These are phyloP conservation scores for Fusarium austroafricanum DNA, from an alignment of 2,329 filamentous ascomycete species.

Conservation along the genomic window DNA sequence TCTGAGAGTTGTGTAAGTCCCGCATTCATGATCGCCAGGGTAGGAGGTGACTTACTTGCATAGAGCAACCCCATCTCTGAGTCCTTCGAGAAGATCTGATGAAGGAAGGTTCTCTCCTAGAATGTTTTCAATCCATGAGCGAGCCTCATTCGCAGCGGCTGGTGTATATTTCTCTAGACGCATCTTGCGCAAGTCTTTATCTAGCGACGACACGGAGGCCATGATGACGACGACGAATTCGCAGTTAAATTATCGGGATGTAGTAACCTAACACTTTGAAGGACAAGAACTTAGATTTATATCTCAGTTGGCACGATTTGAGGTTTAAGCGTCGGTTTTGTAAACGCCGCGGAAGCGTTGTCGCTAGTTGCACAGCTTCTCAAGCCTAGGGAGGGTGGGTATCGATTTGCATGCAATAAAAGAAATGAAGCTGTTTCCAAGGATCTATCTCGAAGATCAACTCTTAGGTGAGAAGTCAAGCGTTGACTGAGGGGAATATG, in stretches of 20 bases:
- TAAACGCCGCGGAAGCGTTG: constrained; percentile 3
- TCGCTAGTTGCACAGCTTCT: constrained; percentile 8
- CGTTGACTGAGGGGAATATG: constrained; percentile 9
- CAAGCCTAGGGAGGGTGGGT: constrained; percentile 11
- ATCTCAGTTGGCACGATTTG: constrained; percentile 9
- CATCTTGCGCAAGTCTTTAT: constrained; percentile 94
- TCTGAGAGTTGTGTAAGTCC: constrained; percentile 57
- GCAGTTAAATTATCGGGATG: neutral
- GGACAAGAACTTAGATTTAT: neutral
- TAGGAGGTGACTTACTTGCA: constrained; percentile 76
- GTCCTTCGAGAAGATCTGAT: constrained; percentile 82
- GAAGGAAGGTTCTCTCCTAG: constrained; percentile 78
- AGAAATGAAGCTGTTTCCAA: constrained; percentile 11
- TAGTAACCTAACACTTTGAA: neutral
- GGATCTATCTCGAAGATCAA: neutral
- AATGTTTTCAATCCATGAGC: constrained; percentile 84
- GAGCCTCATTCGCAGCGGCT: constrained; percentile 85
- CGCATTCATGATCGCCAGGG: constrained; percentile 16
- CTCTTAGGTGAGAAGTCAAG: constrained; percentile 10
- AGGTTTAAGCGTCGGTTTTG: neutral
- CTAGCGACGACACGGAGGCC: constrained; percentile 93
- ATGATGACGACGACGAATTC: constrained; percentile 60
- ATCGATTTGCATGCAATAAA: constrained; percentile 30
- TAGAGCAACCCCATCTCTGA: constrained; percentile 91
- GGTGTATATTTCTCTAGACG: constrained; percentile 94